Base-by-base conservation (phyloP, 352 stramenopile genomes). In the Phytophthora citricola region DNA sequence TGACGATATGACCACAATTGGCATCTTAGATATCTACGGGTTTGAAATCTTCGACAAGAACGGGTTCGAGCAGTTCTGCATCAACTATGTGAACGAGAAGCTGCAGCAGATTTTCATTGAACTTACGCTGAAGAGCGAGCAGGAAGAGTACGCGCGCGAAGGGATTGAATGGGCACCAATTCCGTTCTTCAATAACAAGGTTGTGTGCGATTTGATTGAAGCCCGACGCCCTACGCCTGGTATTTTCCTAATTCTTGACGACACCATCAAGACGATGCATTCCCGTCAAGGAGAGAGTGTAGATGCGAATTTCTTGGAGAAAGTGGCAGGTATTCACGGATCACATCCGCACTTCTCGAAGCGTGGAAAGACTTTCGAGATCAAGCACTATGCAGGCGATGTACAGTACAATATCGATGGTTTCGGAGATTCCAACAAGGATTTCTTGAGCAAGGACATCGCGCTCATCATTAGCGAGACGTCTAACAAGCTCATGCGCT, bases 11-110 rank as follows among this genome's bases (percentile, higher is more conserved):
- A 86, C 78, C 15, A 95, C 72, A 52, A 90, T 98, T 67, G 92
- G 94, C 47, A 96, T 99, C 31, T 76, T 98, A 36, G 97, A 99
- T 68, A 98, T 99, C 58, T 99, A 98, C 69, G 95, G 97, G 1
- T 99, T 99, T 81, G 97, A 99, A 70, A 91, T 92, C 20, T 98
- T 98, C 58, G 80, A 97, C 49, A 90, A 89, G 38, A 99, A 99
- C 68, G 91, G 84, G 14, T 98, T 98, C 68, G 93, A 98, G 69
- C 95, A 99, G 69, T 95, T 98, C 43, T 98, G 93, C 60, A 98
- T 98, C 85, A 98, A 98, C 73, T 98, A 96, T 50, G 92, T 94
- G 49, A 98, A 98, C 73, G 93, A 98, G 61, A 98, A 97, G 71
- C 81, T 98, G 39, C 93, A 98, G 75, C 87, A 94, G 48, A 88